These are phyloP conservation scores for Garcia nutans DNA, from an alignment of 345 rosid genomes.

Conservation along the genomic window DNA sequence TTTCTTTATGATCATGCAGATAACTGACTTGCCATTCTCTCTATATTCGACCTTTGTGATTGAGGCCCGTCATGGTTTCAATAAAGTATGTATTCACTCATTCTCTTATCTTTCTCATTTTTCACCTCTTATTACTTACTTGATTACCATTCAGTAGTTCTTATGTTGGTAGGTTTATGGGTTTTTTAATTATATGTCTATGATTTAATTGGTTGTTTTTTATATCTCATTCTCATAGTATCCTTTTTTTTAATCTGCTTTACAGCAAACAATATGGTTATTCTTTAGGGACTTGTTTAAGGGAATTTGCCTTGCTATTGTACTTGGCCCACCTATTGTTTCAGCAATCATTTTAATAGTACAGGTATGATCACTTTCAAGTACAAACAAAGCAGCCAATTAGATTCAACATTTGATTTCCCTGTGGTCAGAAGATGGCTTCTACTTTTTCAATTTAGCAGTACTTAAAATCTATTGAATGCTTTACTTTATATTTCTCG, in stretches of 20 bases:
- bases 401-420: background rate
- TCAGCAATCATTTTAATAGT: constrained; percentile 80
- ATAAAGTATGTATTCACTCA: constrained; percentile 59
- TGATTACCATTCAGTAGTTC: background rate
- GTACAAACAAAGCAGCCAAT: constrained; percentile 8
- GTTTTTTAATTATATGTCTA: background rate
- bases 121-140: constrained; percentile 13
- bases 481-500: constrained; percentile 7
- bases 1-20: constrained; percentile 51
- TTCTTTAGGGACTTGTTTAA: constrained; percentile 87
- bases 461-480: background rate
- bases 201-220: background rate
- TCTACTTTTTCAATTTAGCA: background rate
- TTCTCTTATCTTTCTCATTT: constrained; percentile 1
- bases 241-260: constrained; percentile 23
- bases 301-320: constrained; percentile 62
- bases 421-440: background rate
- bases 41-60: constrained; percentile 94
- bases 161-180: constrained; percentile 1
- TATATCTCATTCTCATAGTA: constrained; percentile 1
- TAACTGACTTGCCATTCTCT: constrained; percentile 94
- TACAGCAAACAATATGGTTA: constrained; percentile 96
- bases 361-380: constrained; percentile 52
- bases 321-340: constrained; percentile 89
- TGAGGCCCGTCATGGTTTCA: constrained; percentile 98